These are phyloP conservation scores for Fusarium pseudograminearum DNA, from an alignment of 2,329 filamentous ascomycete genomes.

Conservation along the genomic window DNA sequence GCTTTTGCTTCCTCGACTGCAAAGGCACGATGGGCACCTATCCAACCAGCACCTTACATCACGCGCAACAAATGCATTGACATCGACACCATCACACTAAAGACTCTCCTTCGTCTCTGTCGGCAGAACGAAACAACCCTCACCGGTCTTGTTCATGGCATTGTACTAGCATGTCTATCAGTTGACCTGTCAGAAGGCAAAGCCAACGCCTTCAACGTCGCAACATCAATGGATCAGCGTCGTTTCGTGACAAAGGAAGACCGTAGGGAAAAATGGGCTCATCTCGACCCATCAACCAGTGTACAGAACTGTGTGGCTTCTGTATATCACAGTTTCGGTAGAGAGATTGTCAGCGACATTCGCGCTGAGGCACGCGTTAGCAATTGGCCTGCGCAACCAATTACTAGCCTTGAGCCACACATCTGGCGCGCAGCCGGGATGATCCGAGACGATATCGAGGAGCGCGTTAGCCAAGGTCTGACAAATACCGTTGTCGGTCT, in stretches of 20 bases:
- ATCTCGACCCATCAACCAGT: background rate
- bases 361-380: background rate
- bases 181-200: background rate
- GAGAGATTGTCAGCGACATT: conserved; percentile 1
- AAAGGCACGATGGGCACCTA: conserved; percentile 2
- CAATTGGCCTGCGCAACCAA: conserved; percentile 3
- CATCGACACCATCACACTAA: accelerated
- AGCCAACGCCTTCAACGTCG: background rate
- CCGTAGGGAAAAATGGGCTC: background rate
- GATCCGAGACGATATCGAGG: background rate
- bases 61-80: background rate
- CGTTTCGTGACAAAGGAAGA: background rate
- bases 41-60: background rate
- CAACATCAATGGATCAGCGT: conserved; percentile 2
- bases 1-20: background rate
- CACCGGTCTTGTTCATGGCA: background rate
- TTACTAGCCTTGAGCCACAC: background rate
- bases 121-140: conserved; percentile 6
- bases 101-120: background rate
- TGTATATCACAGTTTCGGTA: background rate
- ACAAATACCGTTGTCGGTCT: background rate
- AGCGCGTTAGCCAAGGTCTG: background rate
- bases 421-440: conserved; percentile 14
- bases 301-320: conserved; percentile 9
- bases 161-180: background rate